Base-by-base conservation (phyloP, 176 grass and related monocot species). In the Oryza meyeriana region DNA sequence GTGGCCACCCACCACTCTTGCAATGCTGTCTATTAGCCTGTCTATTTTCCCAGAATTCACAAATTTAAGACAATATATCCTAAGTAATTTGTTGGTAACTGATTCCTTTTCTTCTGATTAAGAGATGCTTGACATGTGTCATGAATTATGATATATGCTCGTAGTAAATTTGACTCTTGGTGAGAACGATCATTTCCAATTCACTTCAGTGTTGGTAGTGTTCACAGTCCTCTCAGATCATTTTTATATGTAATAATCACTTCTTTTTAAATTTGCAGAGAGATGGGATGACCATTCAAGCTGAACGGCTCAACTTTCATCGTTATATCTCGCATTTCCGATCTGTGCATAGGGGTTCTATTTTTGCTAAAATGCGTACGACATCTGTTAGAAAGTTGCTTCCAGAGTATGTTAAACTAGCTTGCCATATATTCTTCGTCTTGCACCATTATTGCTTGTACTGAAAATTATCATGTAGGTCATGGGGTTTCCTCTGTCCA, bases 251-350 rank as follows among this genome's bases (percentile, higher is more conserved):
- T 89, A 29, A 79, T 69, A 40, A 66, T 42, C 44, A 55, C 22
- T 61, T 76, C n/a, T 45, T 84, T 31, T 77, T 77, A 77, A 45
- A 69, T 92, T 65, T 86, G 67, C 81, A 97, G 95, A 94, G 83
- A 92, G 92, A 97, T 81, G 95, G 95, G 50, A 92, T 97, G 95
- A 94, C 88, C 55, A 88, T 97, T 85, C 88, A 87, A 17, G 92
- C 92, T 77, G 95, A 97, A 71, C 88, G 95, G 28, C 90, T 97
- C 45, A 97, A 97, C 74, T 97, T 84, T 59, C 85, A 81, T 72
- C 95, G 95, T 71, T 97, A 89, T 73, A 85, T 97, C 34, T 92
- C 95, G 72, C 94, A 97, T 85, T 97, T 97, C 71, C 92, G 94
- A 76, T 87, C 94, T 47, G 90, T 97, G 41, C 94, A 97, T 88